Conservation (phyloP, 2,329 filamentous ascomycete genomes). For the Fusarium mangiferae region DNA sequence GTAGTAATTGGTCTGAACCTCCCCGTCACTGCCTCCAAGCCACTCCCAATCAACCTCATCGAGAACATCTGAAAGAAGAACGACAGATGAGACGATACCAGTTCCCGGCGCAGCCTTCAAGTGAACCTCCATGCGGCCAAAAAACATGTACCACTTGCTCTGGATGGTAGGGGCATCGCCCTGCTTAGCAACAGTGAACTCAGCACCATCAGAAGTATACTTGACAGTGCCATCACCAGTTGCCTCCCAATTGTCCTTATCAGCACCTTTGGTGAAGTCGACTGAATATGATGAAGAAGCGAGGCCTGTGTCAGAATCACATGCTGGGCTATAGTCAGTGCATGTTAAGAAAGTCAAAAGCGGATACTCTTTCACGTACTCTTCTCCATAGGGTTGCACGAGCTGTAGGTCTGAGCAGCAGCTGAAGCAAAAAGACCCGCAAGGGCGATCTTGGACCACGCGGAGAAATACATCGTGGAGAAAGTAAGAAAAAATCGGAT, state of each 20-base stretch:
- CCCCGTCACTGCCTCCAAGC: constrained; percentile 70
- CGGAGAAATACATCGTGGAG: constrained; percentile 12
- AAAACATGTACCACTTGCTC: constrained; percentile 84
- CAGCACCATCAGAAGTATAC: constrained; percentile 32
- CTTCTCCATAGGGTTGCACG: constrained; percentile 36
- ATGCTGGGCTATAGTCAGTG: constrained; percentile 7
- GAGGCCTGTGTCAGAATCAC: constrained; percentile 22
- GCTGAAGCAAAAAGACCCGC: constrained; percentile 27
- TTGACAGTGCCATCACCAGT: constrained; percentile 31
- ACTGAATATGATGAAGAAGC: constrained; percentile 28
- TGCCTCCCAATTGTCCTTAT: constrained; percentile 34
- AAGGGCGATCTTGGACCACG: constrained; percentile 9
- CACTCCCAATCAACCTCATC: constrained; percentile 79
- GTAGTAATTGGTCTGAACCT: constrained; percentile 84
- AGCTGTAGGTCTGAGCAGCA: constrained; percentile 28
- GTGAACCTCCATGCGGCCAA: constrained; percentile 76
- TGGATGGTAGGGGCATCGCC: constrained; percentile 70
- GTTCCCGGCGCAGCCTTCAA: constrained; percentile 77
- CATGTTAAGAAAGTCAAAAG: neutral
- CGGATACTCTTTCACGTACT: constrained; percentile 8
- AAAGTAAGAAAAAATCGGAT: neutral
- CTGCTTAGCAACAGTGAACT: constrained; percentile 66
- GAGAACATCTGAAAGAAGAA: constrained; percentile 80
- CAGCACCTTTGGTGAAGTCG: constrained; percentile 37
- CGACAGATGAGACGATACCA: constrained; percentile 80